A percentile compares a stretch with the other conserved stretches of the same genome.
Conservation (phyloP, 202 grass and related monocot species). For the Bolboschoenoplectus hybrid region DNA sequence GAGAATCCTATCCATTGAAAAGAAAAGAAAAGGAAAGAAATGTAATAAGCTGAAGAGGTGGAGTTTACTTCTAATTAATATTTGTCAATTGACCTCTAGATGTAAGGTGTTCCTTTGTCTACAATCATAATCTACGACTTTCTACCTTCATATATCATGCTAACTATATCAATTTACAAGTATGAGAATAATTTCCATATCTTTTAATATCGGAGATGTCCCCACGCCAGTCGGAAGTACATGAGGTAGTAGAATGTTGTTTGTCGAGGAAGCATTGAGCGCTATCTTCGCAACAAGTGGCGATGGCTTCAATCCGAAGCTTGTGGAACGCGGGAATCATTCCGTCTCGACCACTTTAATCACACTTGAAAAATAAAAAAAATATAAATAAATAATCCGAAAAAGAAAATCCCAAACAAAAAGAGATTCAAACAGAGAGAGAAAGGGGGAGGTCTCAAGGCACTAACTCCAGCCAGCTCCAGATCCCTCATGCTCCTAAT, state of each 20-base stretch:
- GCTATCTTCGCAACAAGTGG: constrained; percentile 15
- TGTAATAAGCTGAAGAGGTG: not conserved
- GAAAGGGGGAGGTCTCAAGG: not conserved
- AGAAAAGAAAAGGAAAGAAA: not conserved
- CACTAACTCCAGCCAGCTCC: not conserved
- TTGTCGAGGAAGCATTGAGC: constrained; percentile 10
- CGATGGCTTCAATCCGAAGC: constrained; percentile 24
- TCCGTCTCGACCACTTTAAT: not conserved
- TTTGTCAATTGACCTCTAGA: not conserved
- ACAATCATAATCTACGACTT: constrained; percentile 22
- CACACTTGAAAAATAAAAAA: not conserved
- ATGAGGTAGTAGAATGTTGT: not conserved
- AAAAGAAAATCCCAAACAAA: not conserved
- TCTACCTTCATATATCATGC: not conserved
- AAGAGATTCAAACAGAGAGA: not conserved
- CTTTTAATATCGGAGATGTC: not conserved
- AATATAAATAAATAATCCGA: constrained; percentile 1
- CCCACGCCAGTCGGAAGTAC: constrained; percentile 2
- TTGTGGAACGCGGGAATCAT: constrained; percentile 31
- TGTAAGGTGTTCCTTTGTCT: not conserved
- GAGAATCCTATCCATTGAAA: constrained; percentile 19
- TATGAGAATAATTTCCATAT: not conserved
- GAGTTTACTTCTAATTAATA: not conserved
- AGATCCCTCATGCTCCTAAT: not conserved
- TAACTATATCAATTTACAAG: not conserved